Base-by-base conservation (phyloP, 441 rosid genomes). In the Jatropha multifida region DNA sequence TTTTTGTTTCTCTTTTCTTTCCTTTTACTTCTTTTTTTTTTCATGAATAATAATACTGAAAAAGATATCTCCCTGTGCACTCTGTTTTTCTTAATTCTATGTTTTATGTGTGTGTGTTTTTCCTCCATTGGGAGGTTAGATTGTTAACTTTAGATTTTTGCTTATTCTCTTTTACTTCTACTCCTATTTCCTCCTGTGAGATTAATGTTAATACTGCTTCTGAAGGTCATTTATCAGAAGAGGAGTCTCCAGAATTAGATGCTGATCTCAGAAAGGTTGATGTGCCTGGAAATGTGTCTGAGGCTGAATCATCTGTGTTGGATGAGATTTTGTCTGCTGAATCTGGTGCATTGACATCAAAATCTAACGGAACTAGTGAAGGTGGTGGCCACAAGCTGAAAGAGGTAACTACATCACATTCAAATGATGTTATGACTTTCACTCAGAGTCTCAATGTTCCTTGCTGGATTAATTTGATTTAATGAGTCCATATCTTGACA, bases 301-400 rank as follows among this genome's bases (percentile, higher is more conserved):
- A 85, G 83, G 69, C 84, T 78, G 90, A 83, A 68, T 49, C 80
- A 77, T 86, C 92, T 68, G 81, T 83, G 69, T 83, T 94, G 80
- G 98, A 94, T 87, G 97, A 91, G 83, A 89, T 96, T 82, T 82
- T 96, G 72, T 86, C 91, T 55, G 79, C 82, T 69, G 89, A 92
- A 71, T 75, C 90, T 72, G 88, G 82, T 76, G 80, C 72, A 68
- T 71, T 80, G 66, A 42, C 82, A 71, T 76, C 89, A 59, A 82
- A 52, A 80, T 78, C 82, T 72, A 86, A 80, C 77, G 74, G 72
- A 72, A 77, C 55, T 75, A 78, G 67, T 74, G 85, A 81, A 70
- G 79, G 32, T 44, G 80, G 76, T 71, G 80, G 77, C 82, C 79
- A 79, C 79, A 81, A 78, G 85, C 83, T 79, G 78, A 89, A 87